phyloP scores from a whole-genome alignment of 2,329 filamentous ascomycete species.

The Ceratocystiopsis brevicomis region DNA sequence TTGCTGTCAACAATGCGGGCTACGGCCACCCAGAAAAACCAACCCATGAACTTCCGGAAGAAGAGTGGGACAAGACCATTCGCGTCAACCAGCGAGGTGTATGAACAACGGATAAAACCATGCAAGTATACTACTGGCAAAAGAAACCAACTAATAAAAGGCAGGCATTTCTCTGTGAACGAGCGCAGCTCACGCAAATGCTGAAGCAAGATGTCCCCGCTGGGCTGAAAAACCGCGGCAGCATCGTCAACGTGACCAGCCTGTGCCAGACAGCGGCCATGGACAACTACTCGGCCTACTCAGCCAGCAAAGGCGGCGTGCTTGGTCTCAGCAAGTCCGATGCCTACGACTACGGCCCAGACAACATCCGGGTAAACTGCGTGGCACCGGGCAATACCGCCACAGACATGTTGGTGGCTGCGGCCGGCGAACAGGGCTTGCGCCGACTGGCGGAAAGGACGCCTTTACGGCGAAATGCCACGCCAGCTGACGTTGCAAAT shows the following conservation, averaged over 20 bases:
- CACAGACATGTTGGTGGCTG: neutral
- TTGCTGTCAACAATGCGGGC: neutral
- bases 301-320: constrained; percentile 19
- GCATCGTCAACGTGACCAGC: neutral
- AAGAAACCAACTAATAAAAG: neutral
- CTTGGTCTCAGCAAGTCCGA: constrained; percentile 7
- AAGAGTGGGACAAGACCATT: neutral
- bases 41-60: neutral
- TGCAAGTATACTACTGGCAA: too few species aligned
- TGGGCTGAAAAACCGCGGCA: neutral
- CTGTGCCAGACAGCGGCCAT: neutral
- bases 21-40: neutral
- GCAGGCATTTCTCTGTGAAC: neutral
- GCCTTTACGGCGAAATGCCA: neutral
- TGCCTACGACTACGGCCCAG: neutral
- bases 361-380: neutral
- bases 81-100: neutral
- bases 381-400: neutral
- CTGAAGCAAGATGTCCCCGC: neutral
- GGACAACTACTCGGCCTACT: constrained; percentile 17
- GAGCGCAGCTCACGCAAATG: neutral
- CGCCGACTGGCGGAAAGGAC: neutral
- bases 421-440: too few species aligned
- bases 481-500: neutral
- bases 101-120: neutral